These are phyloP conservation scores for Kodamaea laetipori DNA, from an alignment of 805 yeast species.

Conservation along the genomic window DNA sequence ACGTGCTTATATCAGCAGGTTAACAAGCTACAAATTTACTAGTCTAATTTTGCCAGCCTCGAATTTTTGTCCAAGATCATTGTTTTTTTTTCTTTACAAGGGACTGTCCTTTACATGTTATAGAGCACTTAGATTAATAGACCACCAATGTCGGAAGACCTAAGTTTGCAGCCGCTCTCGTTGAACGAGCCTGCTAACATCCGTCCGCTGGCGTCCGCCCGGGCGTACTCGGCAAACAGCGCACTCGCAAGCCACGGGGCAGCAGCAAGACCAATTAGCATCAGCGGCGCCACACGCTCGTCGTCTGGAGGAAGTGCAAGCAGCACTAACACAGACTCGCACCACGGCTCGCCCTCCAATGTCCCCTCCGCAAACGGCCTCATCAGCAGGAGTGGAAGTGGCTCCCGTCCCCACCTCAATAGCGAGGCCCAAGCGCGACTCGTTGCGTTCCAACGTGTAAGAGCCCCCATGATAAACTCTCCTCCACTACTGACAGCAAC, in stretches of 20 bases:
- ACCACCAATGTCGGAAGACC: slow-evolving; percentile 9
- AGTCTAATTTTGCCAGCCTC: not conserved
- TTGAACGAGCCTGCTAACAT: slow-evolving; percentile 5
- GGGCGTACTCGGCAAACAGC: slow-evolving; percentile 1
- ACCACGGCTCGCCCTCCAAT: slow-evolving; percentile 4
- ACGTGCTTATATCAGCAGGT: no score
- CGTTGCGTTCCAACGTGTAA: slow-evolving; percentile 81
- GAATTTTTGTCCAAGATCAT: not conserved
- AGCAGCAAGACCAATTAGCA: not conserved
- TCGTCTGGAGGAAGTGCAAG: slow-evolving; percentile 6
- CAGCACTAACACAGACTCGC: not conserved
- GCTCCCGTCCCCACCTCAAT: slow-evolving; percentile 15
- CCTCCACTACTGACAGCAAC: slow-evolving; percentile 17
- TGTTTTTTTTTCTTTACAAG: not conserved
- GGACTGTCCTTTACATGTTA: slow-evolving; percentile 2
- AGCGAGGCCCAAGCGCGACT: slow-evolving; percentile 86
- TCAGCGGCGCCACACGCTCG: slow-evolving; percentile 2
- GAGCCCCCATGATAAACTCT: slow-evolving; percentile 35
- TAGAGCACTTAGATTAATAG: slow-evolving; percentile 7
- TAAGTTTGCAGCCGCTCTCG: slow-evolving; percentile 7
- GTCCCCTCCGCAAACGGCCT: not conserved
- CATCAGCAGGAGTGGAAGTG: slow-evolving; percentile 4
- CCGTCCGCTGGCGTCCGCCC: not conserved
- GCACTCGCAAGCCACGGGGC: slow-evolving; percentile 3
- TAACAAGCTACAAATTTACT: no score